phyloP scores from a whole-genome alignment of 345 rosid species.

The Balakata baccata region DNA sequence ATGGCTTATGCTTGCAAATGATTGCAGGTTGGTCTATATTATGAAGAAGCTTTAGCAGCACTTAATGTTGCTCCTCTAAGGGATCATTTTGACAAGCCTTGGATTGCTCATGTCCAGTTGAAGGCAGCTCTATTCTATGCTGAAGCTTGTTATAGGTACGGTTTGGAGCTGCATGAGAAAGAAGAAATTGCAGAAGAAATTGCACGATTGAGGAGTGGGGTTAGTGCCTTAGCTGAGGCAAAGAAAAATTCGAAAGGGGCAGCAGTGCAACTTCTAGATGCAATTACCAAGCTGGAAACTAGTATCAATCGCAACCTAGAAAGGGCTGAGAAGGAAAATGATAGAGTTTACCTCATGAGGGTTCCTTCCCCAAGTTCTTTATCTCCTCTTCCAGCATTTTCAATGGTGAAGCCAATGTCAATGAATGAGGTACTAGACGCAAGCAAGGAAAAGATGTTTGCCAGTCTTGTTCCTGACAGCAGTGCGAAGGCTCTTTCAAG shows the following conservation, averaged over 20 bases:
- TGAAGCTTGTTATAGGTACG: conserved; percentile 86
- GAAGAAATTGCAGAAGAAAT: conserved; percentile 96
- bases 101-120: conserved; percentile 89
- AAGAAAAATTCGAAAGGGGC: conserved; percentile 83
- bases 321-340: conserved; percentile 96
- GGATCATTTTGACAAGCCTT: conserved; percentile 91
- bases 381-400: conserved; percentile 71
- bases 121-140: conserved; percentile 79
- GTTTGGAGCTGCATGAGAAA: conserved; percentile 88
- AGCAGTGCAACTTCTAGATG: conserved; percentile 81
- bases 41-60: conserved; percentile 88
- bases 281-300: conserved; percentile 69
- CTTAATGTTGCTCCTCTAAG: conserved; percentile 64
- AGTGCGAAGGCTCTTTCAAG: conserved; percentile 98
- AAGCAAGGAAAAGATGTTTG: conserved; percentile 93
- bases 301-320: conserved; percentile 72
- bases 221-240: conserved; percentile 64
- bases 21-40: conserved; percentile 77
- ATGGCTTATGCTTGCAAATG: conserved; percentile 4
- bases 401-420: conserved; percentile 87
- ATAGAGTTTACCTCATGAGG: conserved; percentile 97
- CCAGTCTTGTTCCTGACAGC: conserved; percentile 89
- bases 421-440: conserved; percentile 91
- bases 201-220: conserved; percentile 72
- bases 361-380: conserved; percentile 83